Evolutionary conservation across 2,329 filamentous ascomycete species (phyloP), one percentile per base, ranked within the genome.

Genomic region (Xylariomycetidae sp.): DNA sequence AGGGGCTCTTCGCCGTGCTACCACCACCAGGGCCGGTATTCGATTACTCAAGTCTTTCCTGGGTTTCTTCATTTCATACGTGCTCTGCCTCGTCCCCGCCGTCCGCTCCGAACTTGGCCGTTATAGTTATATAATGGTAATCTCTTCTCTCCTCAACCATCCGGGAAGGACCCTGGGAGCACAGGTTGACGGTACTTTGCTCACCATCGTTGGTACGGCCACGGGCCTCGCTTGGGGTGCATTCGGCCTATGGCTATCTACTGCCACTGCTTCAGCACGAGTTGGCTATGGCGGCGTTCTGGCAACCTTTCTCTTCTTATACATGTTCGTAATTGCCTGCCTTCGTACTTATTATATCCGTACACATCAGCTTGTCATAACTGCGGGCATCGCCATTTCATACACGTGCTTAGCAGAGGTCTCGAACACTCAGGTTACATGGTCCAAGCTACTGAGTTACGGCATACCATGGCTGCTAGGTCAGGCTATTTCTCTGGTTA

Each of bases 141-240:
- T 80, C 30, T 78, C 74, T 3, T 60, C 69, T n/a, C 65, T 78
- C 14, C 45, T 79, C 27, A 79, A 78, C 37, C 75, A 80, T 44
- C 64, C 75, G 3, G 72, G 69, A 15, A 63, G 75, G 23, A 68
- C 71, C 2, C 46, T 78, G 32, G 75, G 75, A 5, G 67, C 72
- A 10, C 74, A 80, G 43, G 51, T 79, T 15, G 75, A 80, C 47
- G 75, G 75, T 2, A 55, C 67, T 4, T 35, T 74, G 26, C 52
- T 73, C 14, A 77, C 73, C 5, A 68, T 65, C n/a, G 18, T 72
- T 5, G 75, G 75, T 3, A 70, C 70, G 1, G 67, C 67, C 5
- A 59, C 64, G 18, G 75, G 75, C 2, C 51, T 79, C 6, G 73
- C 64, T 10, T 77, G 74, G 68, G 75, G 74, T 3, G 60, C 64